These are phyloP conservation scores for Naegleria fowleri DNA, from an alignment of 208 protist genomes.

Conservation along the genomic window DNA sequence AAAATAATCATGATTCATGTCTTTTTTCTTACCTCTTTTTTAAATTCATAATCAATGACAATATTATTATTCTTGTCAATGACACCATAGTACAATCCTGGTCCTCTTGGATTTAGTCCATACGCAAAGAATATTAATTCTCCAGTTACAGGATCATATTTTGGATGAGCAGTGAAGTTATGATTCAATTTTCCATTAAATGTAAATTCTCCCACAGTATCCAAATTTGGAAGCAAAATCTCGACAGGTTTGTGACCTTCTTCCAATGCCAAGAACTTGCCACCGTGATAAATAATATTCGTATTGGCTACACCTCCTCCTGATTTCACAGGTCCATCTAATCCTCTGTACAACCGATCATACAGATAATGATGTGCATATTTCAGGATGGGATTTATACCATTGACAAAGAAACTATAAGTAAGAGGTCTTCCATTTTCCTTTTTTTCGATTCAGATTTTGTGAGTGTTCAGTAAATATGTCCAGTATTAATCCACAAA, in stretches of 20 bases:
- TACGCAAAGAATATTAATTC: constrained; percentile 32
- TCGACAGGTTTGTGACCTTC: not conserved
- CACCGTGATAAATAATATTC: not conserved
- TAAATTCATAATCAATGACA: not conserved
- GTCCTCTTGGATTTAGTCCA: not conserved
- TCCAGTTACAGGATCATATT: constrained; percentile 21
- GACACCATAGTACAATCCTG: not conserved
- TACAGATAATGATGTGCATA: not conserved
- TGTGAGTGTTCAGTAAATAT: too few species aligned
- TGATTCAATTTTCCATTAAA: constrained; percentile 7
- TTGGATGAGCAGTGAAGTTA: constrained; percentile 31
- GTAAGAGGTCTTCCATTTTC: not conserved
- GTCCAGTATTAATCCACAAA: not conserved
- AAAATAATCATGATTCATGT: too few species aligned
- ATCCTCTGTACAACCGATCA: constrained; percentile 18
- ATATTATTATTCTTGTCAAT: not conserved
- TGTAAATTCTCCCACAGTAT: not conserved
- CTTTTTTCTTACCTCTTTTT: not conserved
- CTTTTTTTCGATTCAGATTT: too few species aligned
- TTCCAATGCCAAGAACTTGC: not conserved
- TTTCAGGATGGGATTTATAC: not conserved
- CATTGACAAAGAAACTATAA: not conserved
- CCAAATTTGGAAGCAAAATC: not conserved
- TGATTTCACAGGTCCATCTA: not conserved
- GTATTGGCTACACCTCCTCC: not conserved